These are phyloP conservation scores for Talaromyces amestolkiae DNA, from an alignment of 2,329 filamentous ascomycete genomes.

Conservation along the genomic window DNA sequence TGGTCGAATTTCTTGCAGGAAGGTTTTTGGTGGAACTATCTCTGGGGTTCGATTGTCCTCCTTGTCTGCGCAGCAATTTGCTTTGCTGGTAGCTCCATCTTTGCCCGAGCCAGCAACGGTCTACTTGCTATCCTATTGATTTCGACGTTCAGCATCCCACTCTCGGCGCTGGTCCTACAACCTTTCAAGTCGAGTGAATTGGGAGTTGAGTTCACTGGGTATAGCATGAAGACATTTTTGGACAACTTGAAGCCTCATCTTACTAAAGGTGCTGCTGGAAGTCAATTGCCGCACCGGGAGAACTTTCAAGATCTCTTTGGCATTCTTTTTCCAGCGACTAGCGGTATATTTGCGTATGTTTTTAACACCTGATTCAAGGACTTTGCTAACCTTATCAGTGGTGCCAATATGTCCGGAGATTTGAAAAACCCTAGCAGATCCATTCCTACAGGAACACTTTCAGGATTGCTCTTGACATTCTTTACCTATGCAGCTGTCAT, in stretches of 20 bases:
- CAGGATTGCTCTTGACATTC: slow-evolving; percentile 73
- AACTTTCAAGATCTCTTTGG: slow-evolving; percentile 82
- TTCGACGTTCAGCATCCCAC: slow-evolving; percentile 75
- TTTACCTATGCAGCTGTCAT: slow-evolving; percentile 73
- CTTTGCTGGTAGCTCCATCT: slow-evolving; percentile 74
- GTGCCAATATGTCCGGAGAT: slow-evolving; percentile 88
- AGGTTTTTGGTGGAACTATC: slow-evolving; percentile 73
- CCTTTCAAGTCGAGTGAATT: slow-evolving; percentile 65
- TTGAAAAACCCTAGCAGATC: slow-evolving; percentile 77
- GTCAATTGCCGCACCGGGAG: slow-evolving; percentile 60
- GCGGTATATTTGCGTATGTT: slow-evolving; percentile 56
- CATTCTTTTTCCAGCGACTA: slow-evolving; percentile 74
- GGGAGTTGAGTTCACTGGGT: slow-evolving; percentile 73
- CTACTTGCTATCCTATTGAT: slow-evolving; percentile 68
- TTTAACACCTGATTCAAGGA: neutral
- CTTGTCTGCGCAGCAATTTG: slow-evolving; percentile 71
- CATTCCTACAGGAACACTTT: slow-evolving; percentile 80
- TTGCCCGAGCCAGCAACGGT: slow-evolving; percentile 75
- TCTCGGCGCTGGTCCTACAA: slow-evolving; percentile 67
- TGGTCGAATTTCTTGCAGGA: slow-evolving; percentile 63
- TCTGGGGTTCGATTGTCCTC: slow-evolving; percentile 70
- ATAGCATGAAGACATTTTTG: slow-evolving; percentile 66
- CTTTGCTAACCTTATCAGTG: slow-evolving; percentile 53
- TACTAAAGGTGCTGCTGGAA: slow-evolving; percentile 61
- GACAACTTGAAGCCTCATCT: slow-evolving; percentile 71